phyloP scores from a whole-genome alignment of 192 early-diverging fungal genomes.

The Linnemannia hyalina region DNA sequence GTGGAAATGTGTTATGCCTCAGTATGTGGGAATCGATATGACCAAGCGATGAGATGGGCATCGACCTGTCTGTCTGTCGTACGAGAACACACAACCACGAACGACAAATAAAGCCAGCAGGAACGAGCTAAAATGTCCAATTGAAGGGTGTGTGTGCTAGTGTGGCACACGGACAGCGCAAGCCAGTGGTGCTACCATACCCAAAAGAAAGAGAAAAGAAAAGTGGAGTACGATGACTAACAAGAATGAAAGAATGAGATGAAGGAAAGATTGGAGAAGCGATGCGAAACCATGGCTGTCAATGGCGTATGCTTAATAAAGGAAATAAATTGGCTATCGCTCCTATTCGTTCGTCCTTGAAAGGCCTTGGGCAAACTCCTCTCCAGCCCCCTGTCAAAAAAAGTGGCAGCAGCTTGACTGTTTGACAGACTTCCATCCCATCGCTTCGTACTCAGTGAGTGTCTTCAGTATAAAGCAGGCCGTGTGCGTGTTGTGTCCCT shows the following conservation, averaged over 20 bases:
- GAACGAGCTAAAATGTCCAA: not conserved
- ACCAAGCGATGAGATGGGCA: not conserved
- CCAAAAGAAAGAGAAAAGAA: not conserved
- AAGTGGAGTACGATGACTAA: not conserved
- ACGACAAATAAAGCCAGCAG: not conserved
- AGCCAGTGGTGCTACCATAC: not conserved
- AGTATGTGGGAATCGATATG: not conserved
- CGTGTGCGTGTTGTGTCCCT: too few species aligned
- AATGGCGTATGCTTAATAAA: too few species aligned
- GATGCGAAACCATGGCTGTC: too few species aligned
- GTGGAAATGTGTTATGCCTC: not conserved
- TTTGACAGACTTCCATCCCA: too few species aligned
- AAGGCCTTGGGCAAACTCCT: too few species aligned
- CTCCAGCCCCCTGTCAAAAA: too few species aligned
- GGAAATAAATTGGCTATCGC: too few species aligned
- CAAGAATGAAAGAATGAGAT: not conserved
- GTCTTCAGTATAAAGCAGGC: too few species aligned
- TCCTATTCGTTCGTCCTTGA: too few species aligned
- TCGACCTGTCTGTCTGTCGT: not conserved
- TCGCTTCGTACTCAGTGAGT: too few species aligned
- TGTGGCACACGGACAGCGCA: not conserved
- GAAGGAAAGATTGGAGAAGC: not conserved
- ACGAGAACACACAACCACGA: not conserved
- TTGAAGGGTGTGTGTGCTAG: too few species aligned
- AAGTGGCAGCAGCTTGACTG: too few species aligned